Percentiles rank a stretch among this genome's conserved stretches.
These are phyloP conservation scores for Alternaria dauci DNA, from an alignment of 2,329 filamentous ascomycete species.

Conservation along the genomic window DNA sequence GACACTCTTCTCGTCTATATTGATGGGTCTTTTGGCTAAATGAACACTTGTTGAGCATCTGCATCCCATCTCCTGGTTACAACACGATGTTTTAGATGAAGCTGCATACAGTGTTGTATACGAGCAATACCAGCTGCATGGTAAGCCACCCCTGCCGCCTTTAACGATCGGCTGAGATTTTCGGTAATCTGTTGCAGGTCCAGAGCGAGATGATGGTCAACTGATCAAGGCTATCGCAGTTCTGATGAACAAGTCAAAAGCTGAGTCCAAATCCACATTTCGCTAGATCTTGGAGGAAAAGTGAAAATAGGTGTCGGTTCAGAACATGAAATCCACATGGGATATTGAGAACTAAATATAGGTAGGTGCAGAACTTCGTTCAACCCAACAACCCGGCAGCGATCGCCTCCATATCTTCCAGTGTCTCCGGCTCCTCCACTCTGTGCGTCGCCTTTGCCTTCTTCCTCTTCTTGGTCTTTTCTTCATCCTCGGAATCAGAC, in stretches of 20 bases:
- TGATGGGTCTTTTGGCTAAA: not conserved
- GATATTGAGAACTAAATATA: not conserved
- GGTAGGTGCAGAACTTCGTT: not conserved
- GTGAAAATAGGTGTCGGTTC: not conserved
- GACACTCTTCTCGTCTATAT: conserved; percentile 13
- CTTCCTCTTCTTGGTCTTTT: conserved; percentile 52
- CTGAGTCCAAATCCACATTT: too few relatives aligned
- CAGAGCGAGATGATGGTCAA: not conserved
- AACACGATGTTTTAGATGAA: conserved; percentile 4
- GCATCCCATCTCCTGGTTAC: not conserved
- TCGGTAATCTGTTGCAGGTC: not conserved
- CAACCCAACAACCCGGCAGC: conserved; percentile 72
- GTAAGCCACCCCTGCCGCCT: conserved; percentile 6
- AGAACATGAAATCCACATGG: not conserved
- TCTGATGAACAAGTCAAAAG: not conserved
- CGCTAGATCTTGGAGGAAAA: not conserved
- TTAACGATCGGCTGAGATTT: not conserved
- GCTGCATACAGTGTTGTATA: conserved; percentile 1
- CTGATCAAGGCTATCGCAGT: not conserved
- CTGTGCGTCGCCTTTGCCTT: conserved; percentile 63
- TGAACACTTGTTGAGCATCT: conserved; percentile 2
- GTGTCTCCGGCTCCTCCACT: conserved; percentile 75
- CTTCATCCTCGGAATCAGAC: conserved; percentile 66
- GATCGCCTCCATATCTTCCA: conserved; percentile 80
- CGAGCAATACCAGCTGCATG: conserved; percentile 12